phyloP scores from a whole-genome alignment of 2,329 filamentous ascomycete genomes.

The Colletotrichum spaethianum region DNA sequence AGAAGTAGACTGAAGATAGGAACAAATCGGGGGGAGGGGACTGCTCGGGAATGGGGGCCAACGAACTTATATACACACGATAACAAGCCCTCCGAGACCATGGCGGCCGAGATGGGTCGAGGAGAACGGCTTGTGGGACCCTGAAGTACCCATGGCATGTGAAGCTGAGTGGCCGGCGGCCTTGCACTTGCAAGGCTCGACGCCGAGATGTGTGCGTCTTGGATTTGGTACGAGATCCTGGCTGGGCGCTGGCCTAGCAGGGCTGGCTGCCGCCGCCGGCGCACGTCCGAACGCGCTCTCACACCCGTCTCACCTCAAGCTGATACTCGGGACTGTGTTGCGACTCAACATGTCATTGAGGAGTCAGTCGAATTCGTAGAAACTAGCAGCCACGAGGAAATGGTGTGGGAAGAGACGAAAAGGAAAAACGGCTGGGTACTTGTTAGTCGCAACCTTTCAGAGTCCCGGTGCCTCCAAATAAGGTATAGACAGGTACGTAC shows the following conservation, averaged over 20 bases:
- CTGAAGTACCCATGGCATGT: constrained; percentile 31
- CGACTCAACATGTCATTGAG: neutral
- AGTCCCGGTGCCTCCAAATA: neutral
- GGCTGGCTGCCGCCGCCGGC: constrained; percentile 32
- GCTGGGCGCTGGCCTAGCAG: constrained; percentile 29
- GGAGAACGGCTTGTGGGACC: constrained; percentile 23
- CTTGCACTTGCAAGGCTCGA: constrained; percentile 32
- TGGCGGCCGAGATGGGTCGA: constrained; percentile 29
- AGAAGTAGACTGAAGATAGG: constrained; percentile 22
- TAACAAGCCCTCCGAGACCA: constrained; percentile 15
- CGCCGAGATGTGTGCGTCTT: constrained; percentile 10
- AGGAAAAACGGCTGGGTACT: neutral
- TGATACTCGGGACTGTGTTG: neutral
- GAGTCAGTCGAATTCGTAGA: neutral
- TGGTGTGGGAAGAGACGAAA: neutral
- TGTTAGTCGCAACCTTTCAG: constrained; percentile 15
- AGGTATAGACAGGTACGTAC: constrained; percentile 26
- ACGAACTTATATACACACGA: constrained; percentile 33
- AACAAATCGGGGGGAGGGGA: neutral
- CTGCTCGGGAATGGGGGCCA: constrained; percentile 12
- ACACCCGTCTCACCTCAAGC: constrained; percentile 10
- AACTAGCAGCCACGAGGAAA: neutral
- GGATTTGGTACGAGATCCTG: constrained; percentile 1
- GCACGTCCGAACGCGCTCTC: constrained; percentile 3
- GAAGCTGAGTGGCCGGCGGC: constrained; percentile 22